Percentiles rank a stretch among this genome's conserved stretches.
phyloP scores from a whole-genome alignment of 139 green algal genomes.

The Spirogloea muscicola region DNA sequence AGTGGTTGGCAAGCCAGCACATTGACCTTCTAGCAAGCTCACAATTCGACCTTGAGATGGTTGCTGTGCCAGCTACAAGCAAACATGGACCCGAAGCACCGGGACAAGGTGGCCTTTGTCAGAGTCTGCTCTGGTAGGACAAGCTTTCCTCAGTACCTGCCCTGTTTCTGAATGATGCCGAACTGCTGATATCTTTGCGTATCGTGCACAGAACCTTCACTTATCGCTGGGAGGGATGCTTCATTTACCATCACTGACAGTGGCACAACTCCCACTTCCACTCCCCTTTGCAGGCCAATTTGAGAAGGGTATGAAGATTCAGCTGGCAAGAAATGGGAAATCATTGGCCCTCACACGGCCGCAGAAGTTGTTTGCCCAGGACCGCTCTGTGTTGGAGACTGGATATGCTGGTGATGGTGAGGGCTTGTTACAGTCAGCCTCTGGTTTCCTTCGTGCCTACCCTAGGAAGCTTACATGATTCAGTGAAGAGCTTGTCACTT shows the following conservation, averaged over 20 bases:
- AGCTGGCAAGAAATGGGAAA: slow-evolving; percentile 63
- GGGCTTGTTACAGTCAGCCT: no score
- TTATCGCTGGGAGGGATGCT: neutral
- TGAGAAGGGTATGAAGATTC: slow-evolving; percentile 70
- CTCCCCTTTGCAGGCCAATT: slow-evolving; percentile 47
- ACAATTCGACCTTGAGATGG: no score
- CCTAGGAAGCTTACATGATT: no score
- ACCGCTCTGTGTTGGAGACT: slow-evolving; percentile 49
- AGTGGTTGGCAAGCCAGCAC: no score
- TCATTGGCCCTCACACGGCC: slow-evolving; percentile 62
- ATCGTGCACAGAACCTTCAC: neutral
- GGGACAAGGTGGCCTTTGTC: slow-evolving; percentile 65
- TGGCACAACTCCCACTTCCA: neutral
- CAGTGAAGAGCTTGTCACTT: no score
- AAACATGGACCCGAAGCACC: slow-evolving; percentile 76
- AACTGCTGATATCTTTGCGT: neutral
- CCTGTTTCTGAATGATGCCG: neutral
- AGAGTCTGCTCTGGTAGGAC: slow-evolving; percentile 46
- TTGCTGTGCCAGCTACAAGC: slow-evolving; percentile 59
- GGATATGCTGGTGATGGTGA: slow-evolving; percentile 65
- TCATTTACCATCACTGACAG: no score
- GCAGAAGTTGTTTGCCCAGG: slow-evolving; percentile 72
- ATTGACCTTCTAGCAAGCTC: no score
- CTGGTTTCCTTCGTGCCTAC: no score
- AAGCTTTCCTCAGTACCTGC: neutral